These are phyloP conservation scores for Gonium pectorale DNA, from an alignment of 139 green algal species.

Conservation along the genomic window DNA sequence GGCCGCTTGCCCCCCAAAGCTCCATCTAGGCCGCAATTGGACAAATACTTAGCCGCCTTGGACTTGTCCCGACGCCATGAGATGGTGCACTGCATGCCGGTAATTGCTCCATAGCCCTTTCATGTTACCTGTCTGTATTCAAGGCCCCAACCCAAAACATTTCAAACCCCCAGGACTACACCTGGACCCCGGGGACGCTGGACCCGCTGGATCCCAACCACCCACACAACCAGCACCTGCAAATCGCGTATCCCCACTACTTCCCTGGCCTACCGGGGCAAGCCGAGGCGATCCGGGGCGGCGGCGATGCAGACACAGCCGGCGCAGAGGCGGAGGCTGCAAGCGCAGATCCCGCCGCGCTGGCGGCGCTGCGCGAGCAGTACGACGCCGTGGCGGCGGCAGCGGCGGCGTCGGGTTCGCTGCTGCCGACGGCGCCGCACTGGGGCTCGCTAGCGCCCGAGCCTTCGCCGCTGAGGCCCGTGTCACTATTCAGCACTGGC, in stretches of 20 bases:
- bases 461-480: constrained; percentile 34
- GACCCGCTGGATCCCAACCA: constrained; percentile 29
- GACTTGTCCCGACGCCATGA: too few relatives aligned
- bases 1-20: too few relatives aligned
- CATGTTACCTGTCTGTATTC: neutral
- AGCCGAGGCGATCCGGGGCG: too few relatives aligned
- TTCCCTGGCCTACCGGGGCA: too few relatives aligned
- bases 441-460: neutral
- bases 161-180: constrained; percentile 21
- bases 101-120: too few relatives aligned
- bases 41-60: too few relatives aligned
- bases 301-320: neutral
- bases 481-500: constrained; percentile 21
- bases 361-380: neutral
- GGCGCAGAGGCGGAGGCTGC: neutral
- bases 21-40: too few relatives aligned
- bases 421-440: neutral
- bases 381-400: constrained; percentile 5
- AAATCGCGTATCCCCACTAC: neutral
- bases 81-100: too few relatives aligned
- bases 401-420: neutral
- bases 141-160: too few relatives aligned
- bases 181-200: neutral
- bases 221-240: neutral
- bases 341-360: neutral